Evolutionary conservation across 2,329 filamentous ascomycete species (phyloP).

Genomic region (Teratosphaeria epicoccoides): DNA sequence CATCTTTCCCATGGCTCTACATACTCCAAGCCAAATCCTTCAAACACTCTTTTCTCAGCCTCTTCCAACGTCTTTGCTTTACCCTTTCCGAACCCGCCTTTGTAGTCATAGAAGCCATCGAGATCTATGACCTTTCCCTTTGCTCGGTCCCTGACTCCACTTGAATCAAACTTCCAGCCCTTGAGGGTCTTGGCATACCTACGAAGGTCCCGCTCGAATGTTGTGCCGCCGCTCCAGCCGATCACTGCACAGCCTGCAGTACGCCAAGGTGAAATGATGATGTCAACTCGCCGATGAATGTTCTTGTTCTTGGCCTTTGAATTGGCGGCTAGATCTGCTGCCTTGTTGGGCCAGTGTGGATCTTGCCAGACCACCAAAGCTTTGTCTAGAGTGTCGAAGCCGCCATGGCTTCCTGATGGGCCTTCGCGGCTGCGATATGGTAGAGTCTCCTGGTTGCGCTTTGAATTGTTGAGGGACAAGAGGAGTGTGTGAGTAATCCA

Average conservation of each 20-base stretch:
- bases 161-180: conserved; percentile 81
- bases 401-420: conserved; percentile 39
- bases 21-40: conserved; percentile 53
- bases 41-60: conserved; percentile 72
- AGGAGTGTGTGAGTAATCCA: conserved; percentile 76
- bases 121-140: conserved; percentile 65
- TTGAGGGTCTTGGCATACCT: conserved; percentile 64
- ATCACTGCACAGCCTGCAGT: conserved; percentile 79
- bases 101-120: conserved; percentile 69
- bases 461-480: conserved; percentile 57
- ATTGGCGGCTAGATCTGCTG: conserved; percentile 25
- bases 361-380: conserved; percentile 88
- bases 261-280: conserved; percentile 80
- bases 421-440: conserved; percentile 38
- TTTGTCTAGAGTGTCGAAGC: conserved; percentile 86
- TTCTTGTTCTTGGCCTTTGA: conserved; percentile 52
- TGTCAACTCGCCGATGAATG: conserved; percentile 76
- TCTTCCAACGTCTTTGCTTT: conserved; percentile 49
- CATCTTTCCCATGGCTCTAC: conserved; percentile 34
- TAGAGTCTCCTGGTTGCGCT: conserved; percentile 57
- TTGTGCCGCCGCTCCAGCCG: conserved; percentile 76
- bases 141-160: conserved; percentile 60
- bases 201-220: conserved; percentile 78
- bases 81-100: conserved; percentile 32
- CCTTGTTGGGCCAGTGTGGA: conserved; percentile 36